Percentiles rank a stretch among this genome's conserved stretches.
Conservation (phyloP, 768 basidiomycete species). For the Serendipita vermifera region DNA sequence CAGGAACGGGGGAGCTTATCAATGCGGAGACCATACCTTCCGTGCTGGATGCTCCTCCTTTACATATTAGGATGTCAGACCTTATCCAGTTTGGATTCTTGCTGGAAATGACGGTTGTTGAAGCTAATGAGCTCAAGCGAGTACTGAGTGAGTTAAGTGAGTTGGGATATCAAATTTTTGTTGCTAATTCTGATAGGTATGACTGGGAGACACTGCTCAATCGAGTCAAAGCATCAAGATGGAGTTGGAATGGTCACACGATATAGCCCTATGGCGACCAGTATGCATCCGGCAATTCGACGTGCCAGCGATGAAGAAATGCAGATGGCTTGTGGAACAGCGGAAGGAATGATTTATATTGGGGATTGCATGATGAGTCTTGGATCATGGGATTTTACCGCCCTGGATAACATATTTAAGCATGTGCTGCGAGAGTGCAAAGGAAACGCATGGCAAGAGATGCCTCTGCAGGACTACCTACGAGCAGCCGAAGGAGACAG, state of each 20-base stretch:
- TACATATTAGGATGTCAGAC: constrained; percentile 4
- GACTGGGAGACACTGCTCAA: constrained; percentile 4
- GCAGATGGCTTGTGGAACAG: constrained; percentile 1
- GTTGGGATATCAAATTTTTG: neutral
- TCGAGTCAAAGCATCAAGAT: constrained; percentile 2
- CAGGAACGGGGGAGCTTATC: neutral
- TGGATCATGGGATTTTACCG: neutral
- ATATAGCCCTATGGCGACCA: neutral
- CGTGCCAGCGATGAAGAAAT: neutral
- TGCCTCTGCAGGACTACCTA: neutral
- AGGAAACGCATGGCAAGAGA: neutral
- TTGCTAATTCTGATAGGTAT: neutral
- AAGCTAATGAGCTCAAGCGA: constrained; percentile 6
- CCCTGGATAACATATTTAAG: neutral
- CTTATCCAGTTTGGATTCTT: constrained; percentile 9
- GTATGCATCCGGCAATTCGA: neutral
- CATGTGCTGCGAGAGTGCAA: constrained; percentile 1
- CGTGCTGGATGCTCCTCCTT: neutral
- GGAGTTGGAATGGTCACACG: constrained; percentile 1
- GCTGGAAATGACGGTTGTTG: neutral
- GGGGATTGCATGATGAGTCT: constrained; percentile 9
- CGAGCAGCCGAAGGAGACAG: neutral
- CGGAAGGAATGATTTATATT: constrained; percentile 7
- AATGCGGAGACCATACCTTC: constrained; percentile 4
- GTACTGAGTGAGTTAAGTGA: neutral